A percentile compares a stretch with the other conserved stretches of the same genome.
phyloP scores from a whole-genome alignment of 495 filamentous ascomycete species.

The Oidiodendron maius region DNA sequence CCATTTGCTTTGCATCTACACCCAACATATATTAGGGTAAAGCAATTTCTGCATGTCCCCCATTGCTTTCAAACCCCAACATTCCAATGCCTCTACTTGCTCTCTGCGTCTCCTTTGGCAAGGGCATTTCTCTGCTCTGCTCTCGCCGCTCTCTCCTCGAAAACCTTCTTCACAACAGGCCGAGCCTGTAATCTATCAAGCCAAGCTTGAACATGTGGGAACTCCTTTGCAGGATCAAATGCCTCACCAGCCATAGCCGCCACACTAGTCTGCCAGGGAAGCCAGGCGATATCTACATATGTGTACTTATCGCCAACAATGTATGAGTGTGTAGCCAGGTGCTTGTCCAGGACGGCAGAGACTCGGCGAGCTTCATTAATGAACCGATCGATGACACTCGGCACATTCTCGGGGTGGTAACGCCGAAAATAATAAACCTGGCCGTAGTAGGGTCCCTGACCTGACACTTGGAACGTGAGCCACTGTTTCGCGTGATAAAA shows the following conservation, averaged over 20 bases:
- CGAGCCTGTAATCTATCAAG: slow-evolving; percentile 26
- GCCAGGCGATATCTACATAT: slow-evolving; percentile 15
- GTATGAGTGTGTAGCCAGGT: slow-evolving; percentile 44
- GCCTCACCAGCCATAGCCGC: slow-evolving; percentile 10
- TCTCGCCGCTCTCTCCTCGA: slow-evolving; percentile 29
- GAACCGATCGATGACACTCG: slow-evolving; percentile 54
- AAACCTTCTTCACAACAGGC: slow-evolving; percentile 33
- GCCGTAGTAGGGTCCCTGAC: slow-evolving; percentile 68
- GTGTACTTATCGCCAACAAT: slow-evolving; percentile 45
- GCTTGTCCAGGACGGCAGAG: slow-evolving; percentile 47
- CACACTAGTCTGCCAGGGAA: slow-evolving; percentile 26
- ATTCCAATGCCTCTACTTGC: background rate
- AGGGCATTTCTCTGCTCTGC: background rate
- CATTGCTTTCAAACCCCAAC: background rate
- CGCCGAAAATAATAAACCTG: slow-evolving; percentile 37
- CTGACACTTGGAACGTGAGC: slow-evolving; percentile 59
- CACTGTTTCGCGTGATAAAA: slow-evolving; percentile 54
- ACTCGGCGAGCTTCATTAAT: slow-evolving; percentile 55
- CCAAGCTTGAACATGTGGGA: slow-evolving; percentile 34
- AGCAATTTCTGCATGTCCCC: background rate
- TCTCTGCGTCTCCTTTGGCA: background rate
- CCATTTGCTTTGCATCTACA: background rate
- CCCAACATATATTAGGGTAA: background rate
- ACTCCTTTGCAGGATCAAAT: slow-evolving; percentile 19
- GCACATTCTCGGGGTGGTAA: slow-evolving; percentile 49